Base-by-base conservation (phyloP, 1,139 yeast species). In the Pichia sp. region DNA sequence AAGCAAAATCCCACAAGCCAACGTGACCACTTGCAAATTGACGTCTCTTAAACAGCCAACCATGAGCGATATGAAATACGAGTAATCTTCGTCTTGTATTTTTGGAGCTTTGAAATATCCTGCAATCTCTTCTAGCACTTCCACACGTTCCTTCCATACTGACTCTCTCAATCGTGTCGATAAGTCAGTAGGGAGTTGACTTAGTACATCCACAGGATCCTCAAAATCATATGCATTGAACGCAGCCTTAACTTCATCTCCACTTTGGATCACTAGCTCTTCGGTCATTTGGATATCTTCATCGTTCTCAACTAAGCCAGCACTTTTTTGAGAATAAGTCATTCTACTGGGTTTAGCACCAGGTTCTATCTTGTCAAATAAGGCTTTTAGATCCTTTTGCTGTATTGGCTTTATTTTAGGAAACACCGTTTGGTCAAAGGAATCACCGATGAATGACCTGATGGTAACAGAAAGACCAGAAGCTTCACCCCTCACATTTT, bases 91-190 rank as follows among this genome's bases (percentile, higher is more conserved):
- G 55, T 82, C 80, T 46, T 60, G 60, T 52, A 82, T 68, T 58
- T 76, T 79, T 46, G 82, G 72, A 4, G 74, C 77, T 49, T 73
- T 71, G 48, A 90, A 74, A 10, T 75, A 72, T 6, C 76, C 76
- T 33, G 75, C 72, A 2, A 86, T 79, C 61, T 85, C 91, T 53
- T 90, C 95, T 58, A 95, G 74, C 0, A 80, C 91, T 61, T 88
- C 97, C 56, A 88, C 91, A 61, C 99, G 78, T 55, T 91, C 98
- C 67, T 92, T 91, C 99, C 99, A 93, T 63, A 86, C 84, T 0
- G 84, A 61, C 0, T 92, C 84, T 1, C 76, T 68, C 34, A 90
- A 71, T 60, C 83, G 74, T 2, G 75, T 65, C 24, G 77, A 68
- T 56, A 91, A 79, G 63, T 84, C 84, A 5, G 72, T 64, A 0